Evolutionary conservation across 1,139 yeast genomes (phyloP), one percentile per base, ranked within the genome.

Genomic region (Zygoascus meyerae): DNA sequence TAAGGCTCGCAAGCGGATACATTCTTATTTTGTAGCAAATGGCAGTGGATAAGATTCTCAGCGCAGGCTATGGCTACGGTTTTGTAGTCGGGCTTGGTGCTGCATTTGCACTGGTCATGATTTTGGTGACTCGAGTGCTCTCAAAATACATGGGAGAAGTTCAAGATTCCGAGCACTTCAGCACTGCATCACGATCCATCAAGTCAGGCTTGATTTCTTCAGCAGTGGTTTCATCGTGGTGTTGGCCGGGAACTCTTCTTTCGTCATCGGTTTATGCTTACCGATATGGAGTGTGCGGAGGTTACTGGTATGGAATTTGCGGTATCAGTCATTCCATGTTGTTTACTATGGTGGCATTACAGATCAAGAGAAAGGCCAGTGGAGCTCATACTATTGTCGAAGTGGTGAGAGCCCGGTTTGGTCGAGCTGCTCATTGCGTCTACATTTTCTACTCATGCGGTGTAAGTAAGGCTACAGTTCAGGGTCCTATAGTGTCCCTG

Each of bases 211-310:
- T 86, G 53, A 81, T 86, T 53, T 79, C 89, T 5, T 80, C 92
- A 4, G 94, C 95, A 5, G 95, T 86, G 35, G 95, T 86, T 8
- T 80, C 87, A 17, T 81, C 90, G 9, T 86, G 95, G 95, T 86
- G 95, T 7, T 86, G 95, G 95, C 86, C 89, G 37, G 90, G 94
- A 2, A 85, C 95, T 2, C 67, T 86, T 40, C 72, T 85, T 34
- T 82, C 84, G 12, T 81, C 87, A 1, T 78, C 89, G 0, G 67
- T 89, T 14, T 86, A 81, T 62, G 84, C 85, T 14, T 84, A 83
- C 64, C 73, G 73, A 48, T 79, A 83, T 55, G 95, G 95, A 58
- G 75, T 86, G 36, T 73, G 82, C 33, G 90, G 90, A 38, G 81
- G 85, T 0, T 77, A 74, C 57, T 78, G 78, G 66, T 84, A 84